Evolutionary conservation across 768 basidiomycete species (phyloP).

Genomic region (Lepiota brunneoincarnata): DNA sequence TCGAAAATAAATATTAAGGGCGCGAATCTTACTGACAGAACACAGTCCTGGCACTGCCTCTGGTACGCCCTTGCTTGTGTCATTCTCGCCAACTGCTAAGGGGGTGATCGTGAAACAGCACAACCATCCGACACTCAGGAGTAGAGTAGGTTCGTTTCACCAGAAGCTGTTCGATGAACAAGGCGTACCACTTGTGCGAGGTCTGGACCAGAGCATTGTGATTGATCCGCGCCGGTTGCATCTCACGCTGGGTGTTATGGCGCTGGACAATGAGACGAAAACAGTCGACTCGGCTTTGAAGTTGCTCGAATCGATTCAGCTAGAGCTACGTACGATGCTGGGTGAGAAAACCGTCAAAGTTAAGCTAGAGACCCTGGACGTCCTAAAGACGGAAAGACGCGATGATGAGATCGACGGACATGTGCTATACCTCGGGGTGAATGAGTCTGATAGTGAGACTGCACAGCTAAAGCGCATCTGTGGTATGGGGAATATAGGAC

Average conservation of each 20-base stretch:
- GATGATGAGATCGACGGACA: slow-evolving; percentile 39
- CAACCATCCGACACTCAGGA: slow-evolving; percentile 37
- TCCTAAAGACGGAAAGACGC: slow-evolving; percentile 31
- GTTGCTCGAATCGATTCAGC: slow-evolving; percentile 39
- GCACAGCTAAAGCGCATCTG: slow-evolving; percentile 25
- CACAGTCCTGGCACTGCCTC: slow-evolving; percentile 30
- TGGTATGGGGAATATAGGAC: slow-evolving; percentile 20
- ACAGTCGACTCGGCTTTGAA: slow-evolving; percentile 40
- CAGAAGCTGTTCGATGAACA: slow-evolving; percentile 32
- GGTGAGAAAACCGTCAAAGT: slow-evolving; percentile 23
- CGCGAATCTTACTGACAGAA: not conserved
- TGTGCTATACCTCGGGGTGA: slow-evolving; percentile 56
- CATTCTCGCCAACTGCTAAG: not conserved
- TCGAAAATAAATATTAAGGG: not conserved
- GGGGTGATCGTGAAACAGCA: slow-evolving; percentile 12
- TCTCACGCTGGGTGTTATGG: slow-evolving; percentile 75
- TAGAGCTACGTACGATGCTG: slow-evolving; percentile 41
- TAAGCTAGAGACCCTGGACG: slow-evolving; percentile 45
- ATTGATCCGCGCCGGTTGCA: slow-evolving; percentile 61
- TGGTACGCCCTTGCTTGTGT: slow-evolving; percentile 19
- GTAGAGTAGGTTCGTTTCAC: slow-evolving; percentile 35
- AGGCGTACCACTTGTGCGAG: slow-evolving; percentile 35
- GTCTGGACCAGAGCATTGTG: slow-evolving; percentile 60
- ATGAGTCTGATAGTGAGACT: slow-evolving; percentile 23
- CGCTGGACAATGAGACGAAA: slow-evolving; percentile 35